Evolutionary conservation across 345 rosid species (phyloP).

Genomic region (Aurinia saxatilis): DNA sequence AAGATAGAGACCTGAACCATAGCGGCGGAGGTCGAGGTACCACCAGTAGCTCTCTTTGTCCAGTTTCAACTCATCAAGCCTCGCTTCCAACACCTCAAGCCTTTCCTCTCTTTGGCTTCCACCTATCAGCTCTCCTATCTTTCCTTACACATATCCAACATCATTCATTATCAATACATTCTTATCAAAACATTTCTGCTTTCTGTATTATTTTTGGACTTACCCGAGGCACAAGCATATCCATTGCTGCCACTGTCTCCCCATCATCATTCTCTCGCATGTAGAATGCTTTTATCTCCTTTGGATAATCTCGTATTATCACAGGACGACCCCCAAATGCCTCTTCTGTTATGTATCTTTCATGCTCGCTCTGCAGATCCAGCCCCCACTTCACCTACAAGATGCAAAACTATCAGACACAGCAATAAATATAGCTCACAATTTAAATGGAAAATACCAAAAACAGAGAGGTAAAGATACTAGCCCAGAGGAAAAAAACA

Average conservation of each 20-base stretch:
- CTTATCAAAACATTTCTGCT: background rate
- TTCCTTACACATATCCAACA: slow-evolving; percentile 2
- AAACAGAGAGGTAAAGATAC: no score
- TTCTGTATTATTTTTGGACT: background rate
- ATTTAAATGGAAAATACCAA: no score
- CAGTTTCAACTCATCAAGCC: slow-evolving; percentile 69
- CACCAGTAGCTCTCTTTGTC: slow-evolving; percentile 89
- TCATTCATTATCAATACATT: background rate
- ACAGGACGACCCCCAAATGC: slow-evolving; percentile 84
- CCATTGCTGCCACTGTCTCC: slow-evolving; percentile 99
- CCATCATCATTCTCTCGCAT: slow-evolving; percentile 98
- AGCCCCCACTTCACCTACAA: slow-evolving; percentile 92
- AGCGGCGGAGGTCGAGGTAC: slow-evolving; percentile 95
- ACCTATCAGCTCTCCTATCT: slow-evolving; percentile 96
- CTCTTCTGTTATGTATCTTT: slow-evolving; percentile 89
- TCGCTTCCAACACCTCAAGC: slow-evolving; percentile 69
- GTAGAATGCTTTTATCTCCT: slow-evolving; percentile 97
- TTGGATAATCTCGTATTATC: slow-evolving; percentile 90
- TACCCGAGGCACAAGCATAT: slow-evolving; percentile 96
- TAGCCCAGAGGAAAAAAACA: no score
- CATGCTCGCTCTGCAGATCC: slow-evolving; percentile 98
- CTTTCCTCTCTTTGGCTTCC: slow-evolving; percentile 99
- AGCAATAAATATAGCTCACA: no score
- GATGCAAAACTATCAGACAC: background rate
- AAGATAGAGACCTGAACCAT: slow-evolving; percentile 69